These are phyloP conservation scores for Colletotrichum melonis DNA, from an alignment of 2,329 filamentous ascomycete genomes.

Conservation along the genomic window DNA sequence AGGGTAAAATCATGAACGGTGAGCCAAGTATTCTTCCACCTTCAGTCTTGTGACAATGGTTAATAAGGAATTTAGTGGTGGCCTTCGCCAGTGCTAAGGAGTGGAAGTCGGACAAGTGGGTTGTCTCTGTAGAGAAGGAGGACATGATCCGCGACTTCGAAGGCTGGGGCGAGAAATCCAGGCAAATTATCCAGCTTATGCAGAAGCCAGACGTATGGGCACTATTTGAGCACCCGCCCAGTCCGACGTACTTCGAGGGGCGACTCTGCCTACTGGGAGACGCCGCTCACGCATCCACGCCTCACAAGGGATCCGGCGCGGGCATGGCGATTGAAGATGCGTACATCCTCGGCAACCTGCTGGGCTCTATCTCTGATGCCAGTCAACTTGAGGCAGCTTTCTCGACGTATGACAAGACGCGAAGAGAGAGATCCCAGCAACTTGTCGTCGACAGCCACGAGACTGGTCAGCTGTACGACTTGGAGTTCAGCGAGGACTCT, in stretches of 20 bases:
- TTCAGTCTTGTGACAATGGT: no score
- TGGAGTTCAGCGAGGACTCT: constrained; percentile 25
- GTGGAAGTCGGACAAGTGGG: constrained; percentile 30
- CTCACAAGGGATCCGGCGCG: constrained; percentile 40
- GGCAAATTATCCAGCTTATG: constrained; percentile 24
- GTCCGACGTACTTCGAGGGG: constrained; percentile 32
- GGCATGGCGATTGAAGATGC: constrained; percentile 42
- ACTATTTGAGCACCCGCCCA: constrained; percentile 32
- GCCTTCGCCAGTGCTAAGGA: constrained; percentile 19
- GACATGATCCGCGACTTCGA: constrained; percentile 30
- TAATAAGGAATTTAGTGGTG: constrained; percentile 4
- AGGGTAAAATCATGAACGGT: constrained; percentile 64
- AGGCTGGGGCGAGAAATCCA: constrained; percentile 17
- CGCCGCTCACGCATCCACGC: constrained; percentile 41
- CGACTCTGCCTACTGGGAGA: constrained; percentile 41
- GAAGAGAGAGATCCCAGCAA: constrained; percentile 17
- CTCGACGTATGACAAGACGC: constrained; percentile 29
- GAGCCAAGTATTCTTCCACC: background rate
- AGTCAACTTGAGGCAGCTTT: constrained; percentile 34
- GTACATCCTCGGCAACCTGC: constrained; percentile 36
- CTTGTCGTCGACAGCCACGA: constrained; percentile 24
- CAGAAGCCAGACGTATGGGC: constrained; percentile 32
- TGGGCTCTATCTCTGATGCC: background rate
- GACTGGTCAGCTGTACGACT: constrained; percentile 21
- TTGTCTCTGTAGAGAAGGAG: constrained; percentile 10